These are phyloP conservation scores for Plasmodium malariae DNA, from an alignment of 169 alveolate species.

Conservation along the genomic window DNA sequence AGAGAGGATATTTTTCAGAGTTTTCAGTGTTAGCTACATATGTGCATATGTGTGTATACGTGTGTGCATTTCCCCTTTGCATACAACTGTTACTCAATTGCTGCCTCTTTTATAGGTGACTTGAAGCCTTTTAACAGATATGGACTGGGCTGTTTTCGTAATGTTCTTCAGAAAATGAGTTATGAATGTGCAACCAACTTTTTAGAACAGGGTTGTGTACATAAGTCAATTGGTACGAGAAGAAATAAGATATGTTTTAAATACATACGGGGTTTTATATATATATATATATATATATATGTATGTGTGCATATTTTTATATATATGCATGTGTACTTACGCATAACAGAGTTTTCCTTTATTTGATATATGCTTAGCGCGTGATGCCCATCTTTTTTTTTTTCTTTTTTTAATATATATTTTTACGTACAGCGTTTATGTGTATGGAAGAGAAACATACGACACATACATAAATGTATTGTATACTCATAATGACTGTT, in stretches of 20 bases:
- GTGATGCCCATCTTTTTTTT: background rate
- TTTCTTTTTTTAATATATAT: background rate
- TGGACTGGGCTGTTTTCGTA: slow-evolving; percentile 36
- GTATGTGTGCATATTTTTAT: no score
- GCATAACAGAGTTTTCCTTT: no score
- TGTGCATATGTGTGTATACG: background rate
- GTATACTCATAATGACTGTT: background rate
- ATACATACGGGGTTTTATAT: background rate
- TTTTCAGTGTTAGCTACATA: no score
- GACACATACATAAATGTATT: background rate
- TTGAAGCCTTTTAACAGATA: slow-evolving; percentile 52
- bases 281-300: background rate
- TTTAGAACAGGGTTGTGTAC: slow-evolving; percentile 62
- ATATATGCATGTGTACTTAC: background rate
- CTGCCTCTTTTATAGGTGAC: slow-evolving; percentile 20
- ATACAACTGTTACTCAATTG: background rate
- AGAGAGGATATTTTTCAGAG: no score
- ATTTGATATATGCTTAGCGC: no score
- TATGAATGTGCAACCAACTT: slow-evolving; percentile 65
- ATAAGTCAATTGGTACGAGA: slow-evolving; percentile 54
- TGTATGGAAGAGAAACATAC: no score
- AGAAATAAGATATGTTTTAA: background rate
- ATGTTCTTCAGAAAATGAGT: slow-evolving; percentile 71
- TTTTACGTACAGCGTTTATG: background rate
- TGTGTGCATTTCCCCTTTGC: background rate